phyloP scores from a whole-genome alignment of 108 stramenopile species.

The Fragilaria crotonensis region DNA sequence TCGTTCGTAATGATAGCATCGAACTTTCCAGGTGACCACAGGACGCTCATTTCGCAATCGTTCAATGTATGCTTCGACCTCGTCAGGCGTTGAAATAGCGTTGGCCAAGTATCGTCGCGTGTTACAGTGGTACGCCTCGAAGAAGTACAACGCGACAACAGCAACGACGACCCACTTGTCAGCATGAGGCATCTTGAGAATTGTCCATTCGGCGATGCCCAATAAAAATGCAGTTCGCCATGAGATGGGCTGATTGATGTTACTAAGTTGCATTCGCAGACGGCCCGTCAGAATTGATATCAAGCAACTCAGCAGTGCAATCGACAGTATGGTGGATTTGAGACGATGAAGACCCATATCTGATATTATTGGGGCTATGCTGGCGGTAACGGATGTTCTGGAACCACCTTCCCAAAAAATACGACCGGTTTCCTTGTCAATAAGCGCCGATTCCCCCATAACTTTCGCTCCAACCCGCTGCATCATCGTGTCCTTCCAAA shows the following conservation, averaged over 20 bases:
- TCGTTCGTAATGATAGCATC: constrained; percentile 76
- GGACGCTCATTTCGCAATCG: constrained; percentile 38
- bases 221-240: constrained; percentile 3
- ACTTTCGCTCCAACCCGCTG: constrained; percentile 28
- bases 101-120: constrained; percentile 64
- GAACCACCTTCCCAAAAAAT: constrained; percentile 74
- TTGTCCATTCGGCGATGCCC: constrained; percentile 33
- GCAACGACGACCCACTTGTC: constrained; percentile 15
- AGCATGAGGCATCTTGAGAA: constrained; percentile 22
- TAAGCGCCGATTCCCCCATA: constrained; percentile 60
- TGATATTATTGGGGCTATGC: constrained; percentile 30
- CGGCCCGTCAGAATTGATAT: background rate
- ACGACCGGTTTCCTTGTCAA: constrained; percentile 68
- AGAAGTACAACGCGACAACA: constrained; percentile 46
- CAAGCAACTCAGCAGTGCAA: background rate
- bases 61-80: constrained; percentile 60
- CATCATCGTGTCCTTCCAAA: constrained; percentile 7
- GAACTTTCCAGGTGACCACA: constrained; percentile 68
- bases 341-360: constrained; percentile 30
- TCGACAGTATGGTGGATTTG: constrained; percentile 24
- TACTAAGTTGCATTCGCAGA: background rate
- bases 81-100: constrained; percentile 48
- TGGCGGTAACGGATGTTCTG: constrained; percentile 21
- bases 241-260: background rate
- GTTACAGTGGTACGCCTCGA: constrained; percentile 68